Base-by-base conservation (phyloP, 148 eudicot species). In the Rhododendron ferrugineum region DNA sequence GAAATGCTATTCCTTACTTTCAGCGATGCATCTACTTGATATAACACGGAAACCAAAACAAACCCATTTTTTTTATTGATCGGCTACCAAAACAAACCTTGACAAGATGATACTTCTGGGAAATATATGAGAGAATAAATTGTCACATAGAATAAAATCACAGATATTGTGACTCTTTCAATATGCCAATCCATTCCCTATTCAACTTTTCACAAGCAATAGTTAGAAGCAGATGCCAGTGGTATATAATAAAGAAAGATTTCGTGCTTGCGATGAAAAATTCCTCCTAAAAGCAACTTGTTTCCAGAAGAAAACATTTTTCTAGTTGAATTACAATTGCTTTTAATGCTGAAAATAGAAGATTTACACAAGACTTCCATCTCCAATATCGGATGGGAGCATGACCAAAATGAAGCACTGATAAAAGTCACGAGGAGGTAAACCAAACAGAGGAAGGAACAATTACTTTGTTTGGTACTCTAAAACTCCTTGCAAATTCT, bases 381-480 rank as follows among this genome's bases (percentile, higher is more conserved):
- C 60, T 54, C 60, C 60, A 54, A 18, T 16, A 6, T 18, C 18
- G 60, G 60, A 54, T 40, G 36, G 36, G 36, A 62, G 28, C 26
- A 66, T 13, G 11, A 46, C 4, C 42, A 46, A 70, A 70, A 11
- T 82, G 26, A 23, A 70, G 11, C 47, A 52, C 28, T 18, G 20
- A 23, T 60, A 23, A 70, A 11, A 40, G 58, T 28, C n/a, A 86
- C 4, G 68, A 62, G 56, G 16, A 83, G 37, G 52, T 78, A 79
- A 42, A 52, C 46, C 40, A 62, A 83, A 49, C 28, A 23, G 64
- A 30, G 50, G n/a, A 26, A 73, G 68, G 66, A 30, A 81, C 46
- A 70, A 74, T 86, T 85, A 96, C 98, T 96, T 94, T 64, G 98
- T 96, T 88, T 96, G 99, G 89, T 94, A 96, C 85, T 96, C 99